These are phyloP conservation scores for Pulveroboletus ravenelii DNA, from an alignment of 768 basidiomycete species.

Conservation along the genomic window DNA sequence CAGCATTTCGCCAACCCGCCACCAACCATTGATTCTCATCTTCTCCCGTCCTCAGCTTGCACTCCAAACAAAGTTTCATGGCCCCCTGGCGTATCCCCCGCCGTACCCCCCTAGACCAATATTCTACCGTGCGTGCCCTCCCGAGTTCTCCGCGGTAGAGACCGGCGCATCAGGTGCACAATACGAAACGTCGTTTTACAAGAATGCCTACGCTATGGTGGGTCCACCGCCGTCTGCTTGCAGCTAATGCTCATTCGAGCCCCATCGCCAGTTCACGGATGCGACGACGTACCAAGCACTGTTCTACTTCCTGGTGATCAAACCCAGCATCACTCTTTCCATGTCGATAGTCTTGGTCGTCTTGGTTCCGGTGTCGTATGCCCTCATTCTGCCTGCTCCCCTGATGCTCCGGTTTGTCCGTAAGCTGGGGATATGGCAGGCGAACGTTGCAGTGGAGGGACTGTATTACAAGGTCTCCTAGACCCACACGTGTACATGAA, in stretches of 20 bases:
- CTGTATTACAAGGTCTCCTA: constrained; percentile 38
- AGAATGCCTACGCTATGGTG: constrained; percentile 78
- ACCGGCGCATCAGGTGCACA: constrained; percentile 36
- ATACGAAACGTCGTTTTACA: constrained; percentile 71
- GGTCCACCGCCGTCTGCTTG: constrained; percentile 17
- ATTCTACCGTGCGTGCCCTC: constrained; percentile 59
- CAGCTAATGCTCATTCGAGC: constrained; percentile 3
- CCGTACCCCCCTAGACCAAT: constrained; percentile 70
- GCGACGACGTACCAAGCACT: constrained; percentile 78
- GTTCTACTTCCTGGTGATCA: constrained; percentile 87
- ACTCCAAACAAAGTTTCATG: constrained; percentile 67
- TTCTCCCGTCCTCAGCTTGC: constrained; percentile 41
- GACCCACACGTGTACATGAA: neutral
- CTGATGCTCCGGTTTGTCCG: constrained; percentile 60
- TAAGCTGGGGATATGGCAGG: constrained; percentile 75
- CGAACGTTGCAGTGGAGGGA: constrained; percentile 76
- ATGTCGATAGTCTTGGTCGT: constrained; percentile 52
- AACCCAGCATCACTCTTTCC: constrained; percentile 72
- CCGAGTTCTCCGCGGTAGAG: constrained; percentile 49
- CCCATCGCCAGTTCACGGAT: constrained; percentile 60
- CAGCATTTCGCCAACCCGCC: constrained; percentile 9
- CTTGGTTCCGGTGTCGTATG: constrained; percentile 52
- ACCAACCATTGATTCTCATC: constrained; percentile 9
- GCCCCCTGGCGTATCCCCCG: constrained; percentile 55
- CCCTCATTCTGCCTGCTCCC: constrained; percentile 64